Evolutionary conservation across 1,139 yeast species (phyloP).

Genomic region (Meyerozyma elateridarum): DNA sequence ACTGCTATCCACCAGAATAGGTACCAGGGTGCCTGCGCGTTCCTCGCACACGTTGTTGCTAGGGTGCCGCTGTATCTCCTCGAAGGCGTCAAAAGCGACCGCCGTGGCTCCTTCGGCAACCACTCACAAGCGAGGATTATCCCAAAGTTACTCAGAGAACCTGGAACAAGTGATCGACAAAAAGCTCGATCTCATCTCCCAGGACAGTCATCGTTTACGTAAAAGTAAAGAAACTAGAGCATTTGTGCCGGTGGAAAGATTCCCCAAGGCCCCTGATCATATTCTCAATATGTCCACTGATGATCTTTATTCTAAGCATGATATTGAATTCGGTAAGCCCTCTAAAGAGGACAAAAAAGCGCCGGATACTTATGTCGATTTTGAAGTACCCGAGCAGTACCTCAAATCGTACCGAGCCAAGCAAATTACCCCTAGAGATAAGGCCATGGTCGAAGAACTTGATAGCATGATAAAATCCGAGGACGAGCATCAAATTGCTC

Average conservation of each 20-base stretch:
- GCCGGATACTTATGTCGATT: constrained; percentile 18
- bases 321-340: constrained; percentile 2
- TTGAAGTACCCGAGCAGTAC: constrained; percentile 28
- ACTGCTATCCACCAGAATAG: too few species aligned
- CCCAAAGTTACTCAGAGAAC: background rate
- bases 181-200: background rate
- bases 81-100: constrained; percentile 1
- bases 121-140: background rate
- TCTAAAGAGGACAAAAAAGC: constrained; percentile 6
- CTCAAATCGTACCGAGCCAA: constrained; percentile 21
- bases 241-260: constrained; percentile 23
- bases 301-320: constrained; percentile 18
- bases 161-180: constrained; percentile 1
- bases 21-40: too few species aligned
- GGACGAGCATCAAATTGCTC: constrained; percentile 23
- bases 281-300: constrained; percentile 15
- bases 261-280: constrained; percentile 29
- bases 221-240: constrained; percentile 1
- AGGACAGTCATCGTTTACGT: background rate
- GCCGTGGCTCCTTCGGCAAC: background rate
- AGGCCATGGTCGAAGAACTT: constrained; percentile 23
- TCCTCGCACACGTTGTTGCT: background rate
- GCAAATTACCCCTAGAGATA: constrained; percentile 22
- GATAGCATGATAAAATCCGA: constrained; percentile 22
- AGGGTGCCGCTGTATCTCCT: background rate